Conservation (phyloP, 495 filamentous ascomycete species). For the Tuber brumale region DNA sequence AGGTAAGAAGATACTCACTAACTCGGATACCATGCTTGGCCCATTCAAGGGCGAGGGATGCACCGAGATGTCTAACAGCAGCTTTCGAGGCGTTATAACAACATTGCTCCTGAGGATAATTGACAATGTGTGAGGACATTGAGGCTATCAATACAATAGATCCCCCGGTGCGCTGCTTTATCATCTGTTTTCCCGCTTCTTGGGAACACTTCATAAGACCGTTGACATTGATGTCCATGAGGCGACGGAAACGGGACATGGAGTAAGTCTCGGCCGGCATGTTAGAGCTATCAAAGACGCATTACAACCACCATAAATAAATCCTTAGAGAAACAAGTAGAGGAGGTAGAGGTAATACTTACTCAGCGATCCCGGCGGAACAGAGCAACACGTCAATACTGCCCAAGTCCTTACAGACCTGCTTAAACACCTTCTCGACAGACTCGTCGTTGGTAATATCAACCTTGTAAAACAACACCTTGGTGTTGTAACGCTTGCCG, state of each 20-base stretch:
- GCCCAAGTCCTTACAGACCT: constrained; percentile 53
- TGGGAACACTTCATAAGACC: constrained; percentile 63
- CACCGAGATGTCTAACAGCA: constrained; percentile 67
- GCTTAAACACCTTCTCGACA: constrained; percentile 48
- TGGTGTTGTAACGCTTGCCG: constrained; percentile 56
- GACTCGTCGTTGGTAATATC: constrained; percentile 64
- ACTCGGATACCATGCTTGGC: constrained; percentile 66
- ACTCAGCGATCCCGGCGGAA: constrained; percentile 76
- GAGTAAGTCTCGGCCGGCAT: constrained; percentile 55
- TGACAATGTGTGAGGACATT: constrained; percentile 70
- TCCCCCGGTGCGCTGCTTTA: constrained; percentile 53
- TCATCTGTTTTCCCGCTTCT: constrained; percentile 59
- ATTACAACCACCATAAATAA: constrained; percentile 7
- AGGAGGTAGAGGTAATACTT: constrained; percentile 36
- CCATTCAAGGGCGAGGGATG: constrained; percentile 71
- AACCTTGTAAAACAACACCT: constrained; percentile 66
- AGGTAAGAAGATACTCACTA: constrained; percentile 39
- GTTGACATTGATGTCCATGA: constrained; percentile 69
- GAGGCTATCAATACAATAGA: constrained; percentile 66
- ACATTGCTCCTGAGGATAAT: constrained; percentile 69
- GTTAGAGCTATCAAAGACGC: constrained; percentile 47
- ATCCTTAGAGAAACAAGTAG: not conserved
- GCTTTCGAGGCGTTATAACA: constrained; percentile 77
- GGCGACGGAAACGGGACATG: constrained; percentile 55
- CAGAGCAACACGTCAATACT: constrained; percentile 68